Evolutionary conservation across 1,284 basidiomycete species (phyloP), one percentile per base, ranked within the genome.

Genomic region (Schizopora paradoxa): DNA sequence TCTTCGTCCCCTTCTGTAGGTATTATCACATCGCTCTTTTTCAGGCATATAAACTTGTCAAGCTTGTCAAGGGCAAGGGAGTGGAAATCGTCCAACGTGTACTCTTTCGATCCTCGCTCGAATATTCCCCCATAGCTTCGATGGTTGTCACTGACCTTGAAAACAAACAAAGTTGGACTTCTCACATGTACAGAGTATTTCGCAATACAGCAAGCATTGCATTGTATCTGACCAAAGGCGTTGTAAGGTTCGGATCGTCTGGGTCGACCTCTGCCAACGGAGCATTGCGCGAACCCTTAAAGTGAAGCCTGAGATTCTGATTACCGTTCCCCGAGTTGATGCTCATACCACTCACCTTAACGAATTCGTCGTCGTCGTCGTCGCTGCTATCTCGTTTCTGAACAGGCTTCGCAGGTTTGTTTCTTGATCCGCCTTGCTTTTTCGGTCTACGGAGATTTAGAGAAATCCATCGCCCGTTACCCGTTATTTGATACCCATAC

Each of bases 101-200:
- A 92, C 62, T 94, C 91, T 29, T 78, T 75, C 5, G 84, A 74
- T 0, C 86, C 82, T 7, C 77, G 74, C 62, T 94, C 91, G 55
- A 81, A 85, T 19, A 93, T 93, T 0, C 91, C 91, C 1, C 91
- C 91, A 56, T 92, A 93, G 44, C 88, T 91, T 56, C n/a, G n/a
- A n/a, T n/a, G 8, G 28, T 8, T 19, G 21, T 23, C 21, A 23
- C 28, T 40, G 19, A 16, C 29, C 13, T 39, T 14, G 19, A 5
- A 4, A 19, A 26, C 14, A 14, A 31, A 16, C 16, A 26, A 41
- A 37, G 18, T 21, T 16, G 14, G 29, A 43, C 18, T n/a, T 59
- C 82, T 35, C 52, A 89, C 86, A 94, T 82, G 62, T 88, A 94
- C 0, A 94, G 65, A 0, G 85, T 91, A 61, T 94, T 95, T 26